These are phyloP conservation scores for Paracoccidioides lutzii DNA, from an alignment of 2,329 filamentous ascomycete species.

Conservation along the genomic window DNA sequence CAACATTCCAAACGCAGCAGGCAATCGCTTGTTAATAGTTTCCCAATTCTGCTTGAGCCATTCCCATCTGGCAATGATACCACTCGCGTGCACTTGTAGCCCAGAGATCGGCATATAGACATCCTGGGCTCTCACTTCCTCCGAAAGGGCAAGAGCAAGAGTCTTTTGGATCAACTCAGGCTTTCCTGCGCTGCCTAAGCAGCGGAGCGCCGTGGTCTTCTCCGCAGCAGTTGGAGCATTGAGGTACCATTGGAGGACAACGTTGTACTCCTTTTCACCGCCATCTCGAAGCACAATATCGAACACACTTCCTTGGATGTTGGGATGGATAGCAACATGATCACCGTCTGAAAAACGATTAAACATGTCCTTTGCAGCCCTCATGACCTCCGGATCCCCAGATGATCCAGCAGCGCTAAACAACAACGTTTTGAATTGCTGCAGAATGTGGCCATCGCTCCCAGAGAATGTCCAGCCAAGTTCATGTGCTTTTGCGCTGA, in stretches of 20 bases:
- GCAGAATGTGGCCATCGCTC: conserved; percentile 73
- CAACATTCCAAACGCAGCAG: conserved; percentile 76
- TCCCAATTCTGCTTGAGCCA: conserved; percentile 88
- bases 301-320: conserved; percentile 78
- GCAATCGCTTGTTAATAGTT: conserved; percentile 64
- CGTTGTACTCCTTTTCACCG: conserved; percentile 73
- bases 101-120: conserved; percentile 78
- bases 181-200: conserved; percentile 64
- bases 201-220: conserved; percentile 79
- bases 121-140: conserved; percentile 86
- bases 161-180: conserved; percentile 72
- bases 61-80: conserved; percentile 64
- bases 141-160: conserved; percentile 58
- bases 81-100: conserved; percentile 61
- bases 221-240: conserved; percentile 68
- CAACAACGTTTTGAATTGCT: conserved; percentile 87
- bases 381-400: conserved; percentile 65
- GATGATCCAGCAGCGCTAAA: conserved; percentile 72
- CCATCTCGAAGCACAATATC: conserved; percentile 73
- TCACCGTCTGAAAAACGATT: conserved; percentile 70
- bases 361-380: conserved; percentile 82
- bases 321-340: conserved; percentile 71
- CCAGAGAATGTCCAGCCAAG: conserved; percentile 81
- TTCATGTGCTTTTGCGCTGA: conserved; percentile 68
- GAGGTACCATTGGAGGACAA: conserved; percentile 61